Base-by-base conservation (phyloP, 1,284 basidiomycete species). In the Taiwanofungus camphoratus region DNA sequence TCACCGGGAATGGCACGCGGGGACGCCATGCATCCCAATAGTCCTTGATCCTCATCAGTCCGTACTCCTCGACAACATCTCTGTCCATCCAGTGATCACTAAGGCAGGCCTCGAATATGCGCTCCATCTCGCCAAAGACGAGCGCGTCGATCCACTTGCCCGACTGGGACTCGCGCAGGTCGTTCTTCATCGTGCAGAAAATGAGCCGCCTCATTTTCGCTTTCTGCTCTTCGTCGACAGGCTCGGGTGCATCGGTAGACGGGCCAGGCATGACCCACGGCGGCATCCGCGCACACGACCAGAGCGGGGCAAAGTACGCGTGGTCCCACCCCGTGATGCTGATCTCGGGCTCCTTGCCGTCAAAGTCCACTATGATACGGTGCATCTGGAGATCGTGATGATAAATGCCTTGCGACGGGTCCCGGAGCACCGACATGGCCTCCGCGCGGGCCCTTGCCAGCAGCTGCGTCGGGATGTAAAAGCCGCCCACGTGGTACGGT, bases 211-310 rank as follows among this genome's bases (percentile, higher is more conserved):
- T n/a, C 32, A 55, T 39, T 23, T 48, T 35, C 24, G n/a, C n/a
- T n/a, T 42, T 41, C 49, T 52, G 55, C 20, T 41, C 42, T 45
- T 44, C 52, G 50, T 48, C 21, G 46, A 39, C 24, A 58, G 35
- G 20, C 7, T 16, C 24, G 13, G 15, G 9, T 40, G 46, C 32
- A 52, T 56, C 41, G 46, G 42, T 12, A 48, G 45, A 21, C 48
- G 49, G 3, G 43, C 16, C 35, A 18, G 47, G 56, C 11, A 31
- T n/a, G 18, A 59, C 42, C 54, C 56, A 59, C 12, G 44, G 39
- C 12, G 57, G 57, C 52, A 59, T 52, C 35, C 58, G 54, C 22
- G 57, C 56, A 38, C 54, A 56, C 12, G 54, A 51, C 57, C 57
- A 59, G n/a, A 58, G 48, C 23, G 58, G 58, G 5, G 54, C 57